phyloP scores from a whole-genome alignment of 768 basidiomycete genomes.

The Leccinum subgranulosum region DNA sequence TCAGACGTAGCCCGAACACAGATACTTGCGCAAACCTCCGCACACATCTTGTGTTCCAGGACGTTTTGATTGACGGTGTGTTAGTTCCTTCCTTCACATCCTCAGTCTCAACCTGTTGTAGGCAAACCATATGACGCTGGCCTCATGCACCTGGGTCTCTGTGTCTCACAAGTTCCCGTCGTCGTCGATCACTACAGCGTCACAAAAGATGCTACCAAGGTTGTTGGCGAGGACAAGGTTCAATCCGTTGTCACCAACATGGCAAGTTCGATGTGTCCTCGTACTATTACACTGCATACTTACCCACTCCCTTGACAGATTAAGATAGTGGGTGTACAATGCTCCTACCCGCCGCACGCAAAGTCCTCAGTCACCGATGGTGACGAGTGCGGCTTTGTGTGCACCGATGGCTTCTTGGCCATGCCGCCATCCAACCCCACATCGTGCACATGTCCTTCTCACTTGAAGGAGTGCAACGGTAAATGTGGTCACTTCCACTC shows the following conservation, averaged over 20 bases:
- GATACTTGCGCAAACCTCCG: slow-evolving; percentile 19
- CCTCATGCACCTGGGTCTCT: slow-evolving; percentile 28
- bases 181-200: slow-evolving; percentile 25
- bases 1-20: slow-evolving; percentile 1
- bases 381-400: slow-evolving; percentile 30
- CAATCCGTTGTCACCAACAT: slow-evolving; percentile 17
- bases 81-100: too few species aligned
- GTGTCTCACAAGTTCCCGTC: slow-evolving; percentile 24
- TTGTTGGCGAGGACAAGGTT: slow-evolving; percentile 25
- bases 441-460: slow-evolving; percentile 27
- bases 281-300: not conserved
- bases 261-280: slow-evolving; percentile 11
- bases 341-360: slow-evolving; percentile 33
- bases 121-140: slow-evolving; percentile 24
- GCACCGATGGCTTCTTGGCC: slow-evolving; percentile 26
- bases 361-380: slow-evolving; percentile 12
- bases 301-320: slow-evolving; percentile 17
- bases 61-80: slow-evolving; percentile 13
- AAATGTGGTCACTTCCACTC: slow-evolving; percentile 25
- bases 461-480: slow-evolving; percentile 29
- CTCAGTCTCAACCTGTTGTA: not conserved
- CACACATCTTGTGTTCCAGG: slow-evolving; percentile 16
- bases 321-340: slow-evolving; percentile 19
- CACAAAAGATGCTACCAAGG: slow-evolving; percentile 19
- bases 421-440: slow-evolving; percentile 17